Evolutionary conservation across 495 filamentous ascomycete genomes (phyloP), one percentile per base, ranked within the genome.

Genomic region (Penicillium egyptiacum): DNA sequence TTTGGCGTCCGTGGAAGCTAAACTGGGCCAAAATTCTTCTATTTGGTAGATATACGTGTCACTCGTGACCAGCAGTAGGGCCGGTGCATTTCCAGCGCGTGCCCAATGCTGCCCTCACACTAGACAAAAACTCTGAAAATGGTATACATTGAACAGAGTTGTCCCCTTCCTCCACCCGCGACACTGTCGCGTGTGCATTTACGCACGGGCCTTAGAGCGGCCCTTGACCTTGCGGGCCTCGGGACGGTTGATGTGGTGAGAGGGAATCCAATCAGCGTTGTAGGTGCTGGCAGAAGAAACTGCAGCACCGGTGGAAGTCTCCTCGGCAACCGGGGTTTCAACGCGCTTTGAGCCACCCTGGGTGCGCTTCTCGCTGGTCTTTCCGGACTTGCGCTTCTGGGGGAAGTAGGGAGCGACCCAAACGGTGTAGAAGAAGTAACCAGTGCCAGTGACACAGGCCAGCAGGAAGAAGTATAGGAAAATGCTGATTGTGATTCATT

Each of bases 371-470:
- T 87, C 81, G 43, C 80, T 75, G 57, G 79, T 77, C 76, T 88
- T 88, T 59, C 82, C 83, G 56, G 75, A 67, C 61, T 87, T 86
- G 69, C 85, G 86, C 74, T 91, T 86, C 80, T 96, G 91, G 26
- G 94, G 94, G 84, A 96, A 96, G 67, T 98, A 86, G n/a, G 91
- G 85, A 48, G 91, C 88, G 75, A 98, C 84, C 90, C 92, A 98
- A 68, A 93, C 96, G 72, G 85, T 94, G 82, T 98, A 98, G 76
- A 96, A 92, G 72, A 96, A 97, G 84, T 94, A 96, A 72, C 85
- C 79, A 41, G 88, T 89, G 54, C 87, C 91, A 61, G 70, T 83
- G 70, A 96, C 92, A 66, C 78, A 83, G 55, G 82, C 84, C 53
- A 84, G 73, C 61, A 98, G 91, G 80, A 98, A 84, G 72, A 96